Conservation (phyloP, 2,329 filamentous ascomycete species). For the Cladosporium oxysporum region DNA sequence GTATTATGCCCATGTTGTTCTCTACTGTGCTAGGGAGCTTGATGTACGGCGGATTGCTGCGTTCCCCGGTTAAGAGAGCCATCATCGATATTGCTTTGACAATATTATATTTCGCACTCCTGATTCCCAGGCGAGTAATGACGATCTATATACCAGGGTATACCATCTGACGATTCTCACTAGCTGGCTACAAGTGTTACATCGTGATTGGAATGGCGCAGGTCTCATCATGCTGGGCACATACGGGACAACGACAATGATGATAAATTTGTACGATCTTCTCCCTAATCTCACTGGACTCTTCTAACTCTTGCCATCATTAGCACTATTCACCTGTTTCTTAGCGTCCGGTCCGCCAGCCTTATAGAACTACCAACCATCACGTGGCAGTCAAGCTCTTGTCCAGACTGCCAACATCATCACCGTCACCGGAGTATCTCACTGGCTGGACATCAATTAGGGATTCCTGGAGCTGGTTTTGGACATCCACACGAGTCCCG, state of each 20-base stretch:
- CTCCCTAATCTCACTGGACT: too few species aligned
- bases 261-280: neutral
- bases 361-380: neutral
- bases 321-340: neutral
- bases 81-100: neutral
- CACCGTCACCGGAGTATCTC: neutral
- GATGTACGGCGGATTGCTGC: neutral
- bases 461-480: neutral
- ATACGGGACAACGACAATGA: constrained; percentile 5
- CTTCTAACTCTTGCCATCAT: neutral
- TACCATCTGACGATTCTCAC: neutral
- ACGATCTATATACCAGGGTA: neutral
- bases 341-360: neutral
- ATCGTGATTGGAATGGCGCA: neutral
- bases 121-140: neutral
- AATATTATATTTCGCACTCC: neutral
- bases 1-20: neutral
- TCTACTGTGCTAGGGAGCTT: neutral
- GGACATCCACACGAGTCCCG: neutral
- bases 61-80: neutral
- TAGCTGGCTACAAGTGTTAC: neutral
- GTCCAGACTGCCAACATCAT: constrained; percentile 4
- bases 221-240: neutral
- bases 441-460: neutral
- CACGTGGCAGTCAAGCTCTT: neutral